Percentiles rank a stretch among this genome's conserved stretches.
phyloP scores from a whole-genome alignment of 2,329 filamentous ascomycete genomes.

The Ophiostoma himal-ulmi region DNA sequence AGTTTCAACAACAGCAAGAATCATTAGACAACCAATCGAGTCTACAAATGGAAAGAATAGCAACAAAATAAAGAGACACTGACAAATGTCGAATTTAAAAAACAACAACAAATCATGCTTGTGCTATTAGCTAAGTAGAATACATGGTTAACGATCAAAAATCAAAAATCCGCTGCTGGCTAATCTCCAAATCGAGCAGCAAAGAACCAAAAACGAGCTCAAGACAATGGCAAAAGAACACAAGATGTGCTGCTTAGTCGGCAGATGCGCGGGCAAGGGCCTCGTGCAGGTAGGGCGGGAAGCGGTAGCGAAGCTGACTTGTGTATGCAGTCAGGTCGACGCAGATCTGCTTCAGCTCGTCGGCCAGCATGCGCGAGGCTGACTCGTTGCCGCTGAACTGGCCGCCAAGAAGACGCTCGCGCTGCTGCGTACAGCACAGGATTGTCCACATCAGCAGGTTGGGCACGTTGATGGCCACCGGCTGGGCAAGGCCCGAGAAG shows the following conservation, averaged over 20 bases:
- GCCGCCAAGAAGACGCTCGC: conserved; percentile 62
- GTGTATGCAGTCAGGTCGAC: conserved; percentile 92
- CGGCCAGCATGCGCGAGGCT: conserved; percentile 57
- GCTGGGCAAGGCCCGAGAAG: conserved; percentile 71
- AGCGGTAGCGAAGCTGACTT: conserved; percentile 82
- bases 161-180: neutral
- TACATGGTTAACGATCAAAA: conserved; percentile 1
- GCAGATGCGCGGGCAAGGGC: conserved; percentile 75
- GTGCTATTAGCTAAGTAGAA: conserved; percentile 10
- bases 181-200: neutral
- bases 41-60: neutral
- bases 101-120: neutral
- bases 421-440: conserved; percentile 72
- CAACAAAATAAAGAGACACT: neutral
- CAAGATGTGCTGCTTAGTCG: conserved; percentile 41
- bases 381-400: conserved; percentile 70
- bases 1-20: neutral
- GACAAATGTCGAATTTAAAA: neutral
- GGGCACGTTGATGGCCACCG: conserved; percentile 83
- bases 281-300: conserved; percentile 83
- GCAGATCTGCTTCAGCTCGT: conserved; percentile 70
- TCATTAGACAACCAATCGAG: neutral
- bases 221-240: neutral
- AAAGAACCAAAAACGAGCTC: neutral
- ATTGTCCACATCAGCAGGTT: conserved; percentile 93